Evolutionary conservation across 768 basidiomycete species (phyloP), one percentile per base, ranked within the genome.

Genomic region (Ramaria sp.): DNA sequence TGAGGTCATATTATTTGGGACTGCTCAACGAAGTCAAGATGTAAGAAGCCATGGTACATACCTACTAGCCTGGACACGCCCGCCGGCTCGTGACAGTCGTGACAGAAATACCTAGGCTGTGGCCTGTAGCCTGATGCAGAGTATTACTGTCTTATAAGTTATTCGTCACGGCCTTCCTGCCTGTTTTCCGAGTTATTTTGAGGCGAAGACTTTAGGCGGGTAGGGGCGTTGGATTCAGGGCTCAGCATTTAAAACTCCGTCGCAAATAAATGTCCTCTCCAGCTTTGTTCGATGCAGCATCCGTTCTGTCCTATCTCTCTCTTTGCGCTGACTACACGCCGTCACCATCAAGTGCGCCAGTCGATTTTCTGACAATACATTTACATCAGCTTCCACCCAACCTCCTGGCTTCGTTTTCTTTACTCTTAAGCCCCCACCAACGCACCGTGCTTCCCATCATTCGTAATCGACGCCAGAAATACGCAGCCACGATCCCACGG

Each of bases 391-490:
- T 91, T 3, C 88, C 88, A n/a, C 81, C 82, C 4, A 76, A 88
- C 63, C 65, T 88, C 30, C 71, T 81, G 10, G 55, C 49, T 10
- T 64, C 62, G 19, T 80, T 80, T 65, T 72, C 76, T 4, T 57
- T 65, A 2, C 52, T 69, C 24, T 74, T 76, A 31, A 75, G 73
- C 1, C 84, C 89, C 3, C 86, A 78, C 58, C 74, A 88, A 59
- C 80, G 89, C 57, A 82, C 84, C 3, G 68, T 65, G 9, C 74
- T 92, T 51, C 70, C 82, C 11, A 66, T 70, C 19, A 84, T 92
- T 54, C 77, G 88, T 38, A 92, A 91, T 67, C 74, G 89, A 49
- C 78, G 89, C 9, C 72, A 86, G 20, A 78, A 76, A 62, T 90
- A 83, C 69, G 72, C 74, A 20, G 73, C 73, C 43, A 76, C 74